Conservation (phyloP, 306 rosid genomes). For the Adenanthera pavonina region DNA sequence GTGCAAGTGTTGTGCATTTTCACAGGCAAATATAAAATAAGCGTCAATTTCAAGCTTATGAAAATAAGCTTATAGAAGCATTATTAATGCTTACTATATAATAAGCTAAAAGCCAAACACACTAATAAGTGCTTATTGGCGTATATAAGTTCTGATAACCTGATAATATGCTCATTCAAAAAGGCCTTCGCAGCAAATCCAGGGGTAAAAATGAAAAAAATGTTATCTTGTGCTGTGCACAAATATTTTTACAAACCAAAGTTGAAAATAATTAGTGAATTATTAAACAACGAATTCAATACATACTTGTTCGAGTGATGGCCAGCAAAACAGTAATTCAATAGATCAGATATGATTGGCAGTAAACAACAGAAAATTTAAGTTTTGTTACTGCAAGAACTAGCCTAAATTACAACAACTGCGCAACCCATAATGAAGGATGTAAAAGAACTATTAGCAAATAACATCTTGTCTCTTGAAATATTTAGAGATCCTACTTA, state of each 20-base stretch:
- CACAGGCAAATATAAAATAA: no score
- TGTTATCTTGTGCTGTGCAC: not conserved
- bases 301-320: not conserved
- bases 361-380: constrained; percentile 4
- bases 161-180: not conserved
- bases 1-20: no score
- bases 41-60: not conserved
- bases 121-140: not conserved
- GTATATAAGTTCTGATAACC: not conserved
- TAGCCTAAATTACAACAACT: constrained; percentile 3
- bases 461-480: constrained; percentile 16
- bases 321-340: not conserved
- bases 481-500: constrained; percentile 17
- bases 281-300: constrained; percentile 11
- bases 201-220: not conserved
- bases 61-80: not conserved
- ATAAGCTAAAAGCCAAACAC: not conserved
- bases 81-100: not conserved
- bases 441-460: constrained; percentile 18
- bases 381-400: not conserved
- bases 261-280: not conserved
- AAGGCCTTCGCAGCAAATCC: not conserved
- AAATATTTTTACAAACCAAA: not conserved
- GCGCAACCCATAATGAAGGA: not conserved
- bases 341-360: constrained; percentile 15